Base-by-base conservation (phyloP, 1,284 basidiomycete species). In the Xerocomus minutiporus region DNA sequence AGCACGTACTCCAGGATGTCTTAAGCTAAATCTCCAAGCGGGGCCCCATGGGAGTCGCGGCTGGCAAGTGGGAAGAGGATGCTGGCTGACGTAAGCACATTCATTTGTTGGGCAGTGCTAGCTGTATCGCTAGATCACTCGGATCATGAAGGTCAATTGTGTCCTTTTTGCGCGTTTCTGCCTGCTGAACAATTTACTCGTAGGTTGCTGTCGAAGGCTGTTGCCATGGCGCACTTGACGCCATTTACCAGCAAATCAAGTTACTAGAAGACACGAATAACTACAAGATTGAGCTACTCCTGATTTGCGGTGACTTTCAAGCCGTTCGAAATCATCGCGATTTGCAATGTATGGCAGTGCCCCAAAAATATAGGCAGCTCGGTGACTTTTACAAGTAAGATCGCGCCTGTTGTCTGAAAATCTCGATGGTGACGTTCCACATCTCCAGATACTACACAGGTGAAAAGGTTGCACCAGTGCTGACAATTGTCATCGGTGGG, bases 221-320 rank as follows among this genome's bases (percentile, higher is more conserved):
- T 75, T 93, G 90, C 62, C 96, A 99, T 68, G 97, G 94, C 46
- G 81, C 86, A 58, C 82, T 97, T 11, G 85, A 91, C 66, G 80
- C 81, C 8, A 97, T 97, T 53, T 99, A 98, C 74, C 71, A 75
- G n/a, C 82, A 87, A 20, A 83, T 98, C 48, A 72, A 73, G 2
- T 63, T 74, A 20, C 80, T 90, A 48, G 88, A 93, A 68, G 64
- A 63, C 5, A 72, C 68, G 59, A 81, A 88, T 62, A 71, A 72
- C 15, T 83, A 84, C 67, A 84, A 82, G 48, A 81, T 96, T 50
- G 91, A 96, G 64, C 73, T 95, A 1, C 80, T 99, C 3, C 79
- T 99, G 39, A 85, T 96, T 42, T 94, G 93, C 58, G 97, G 97
- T 15, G 96, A 99, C 74, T 97, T 99, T 64, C 91, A 96, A 72